Evolutionary conservation across 257 asterid species (phyloP).

Genomic region (Solanum neorickii): DNA sequence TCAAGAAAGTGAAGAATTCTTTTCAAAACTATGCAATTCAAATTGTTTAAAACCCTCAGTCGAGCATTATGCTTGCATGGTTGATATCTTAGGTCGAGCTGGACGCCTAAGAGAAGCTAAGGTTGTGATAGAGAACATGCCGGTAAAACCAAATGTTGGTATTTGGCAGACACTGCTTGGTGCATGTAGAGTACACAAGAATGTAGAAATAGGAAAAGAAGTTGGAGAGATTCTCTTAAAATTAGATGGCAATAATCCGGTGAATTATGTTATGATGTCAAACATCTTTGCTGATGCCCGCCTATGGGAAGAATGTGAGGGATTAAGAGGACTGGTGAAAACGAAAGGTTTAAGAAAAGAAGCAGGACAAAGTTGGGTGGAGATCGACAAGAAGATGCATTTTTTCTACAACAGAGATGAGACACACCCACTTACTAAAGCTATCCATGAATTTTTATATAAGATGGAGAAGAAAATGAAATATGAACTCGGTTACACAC

Average conservation of each 20-base stretch:
- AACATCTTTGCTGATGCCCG: constrained; percentile 40
- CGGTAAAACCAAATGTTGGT: constrained; percentile 35
- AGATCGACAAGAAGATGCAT: constrained; percentile 31
- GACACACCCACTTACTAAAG: constrained; percentile 18
- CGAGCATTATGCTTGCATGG: constrained; percentile 65
- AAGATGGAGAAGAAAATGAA: constrained; percentile 34
- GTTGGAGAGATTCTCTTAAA: constrained; percentile 33
- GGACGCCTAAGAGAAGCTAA: constrained; percentile 47
- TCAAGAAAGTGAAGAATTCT: constrained; percentile 37
- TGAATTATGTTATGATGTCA: constrained; percentile 43
- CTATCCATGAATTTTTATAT: constrained; percentile 20
- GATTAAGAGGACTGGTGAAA: constrained; percentile 24
- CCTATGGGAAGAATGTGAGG: constrained; percentile 46
- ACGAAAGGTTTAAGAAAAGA: constrained; percentile 42
- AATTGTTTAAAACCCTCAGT: constrained; percentile 26
- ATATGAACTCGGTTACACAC: constrained; percentile 23
- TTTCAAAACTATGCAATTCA: constrained; percentile 30
- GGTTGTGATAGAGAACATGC: constrained; percentile 41
- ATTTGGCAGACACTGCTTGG: constrained; percentile 58
- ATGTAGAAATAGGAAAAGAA: constrained; percentile 38
- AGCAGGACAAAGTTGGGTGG: constrained; percentile 54
- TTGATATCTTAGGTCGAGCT: constrained; percentile 48
- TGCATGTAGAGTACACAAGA: constrained; percentile 39
- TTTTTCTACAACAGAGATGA: constrained; percentile 39
- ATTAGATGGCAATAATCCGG: constrained; percentile 41